Evolutionary conservation across 169 alveolate genomes (phyloP), one percentile per base, ranked within the genome.

Genomic region (Plasmodium gonderi): DNA sequence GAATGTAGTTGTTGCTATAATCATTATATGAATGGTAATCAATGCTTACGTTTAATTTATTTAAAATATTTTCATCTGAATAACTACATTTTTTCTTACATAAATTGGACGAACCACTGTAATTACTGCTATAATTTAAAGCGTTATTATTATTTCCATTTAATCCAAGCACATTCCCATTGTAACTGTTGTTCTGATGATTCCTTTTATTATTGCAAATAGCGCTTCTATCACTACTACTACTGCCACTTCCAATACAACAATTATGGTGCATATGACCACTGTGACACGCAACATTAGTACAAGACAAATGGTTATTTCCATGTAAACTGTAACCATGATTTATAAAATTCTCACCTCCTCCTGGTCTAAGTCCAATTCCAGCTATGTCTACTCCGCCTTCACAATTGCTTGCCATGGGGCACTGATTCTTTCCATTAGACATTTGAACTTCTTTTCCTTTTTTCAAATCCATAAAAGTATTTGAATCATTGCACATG

Each of bases 31-130:
- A 83, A 2, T 74, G 29, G 38, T 83, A 83, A 31, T 83, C 92
- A 33, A 83, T 83, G 64, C 92, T 83, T 11, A 83, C 92, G 31
- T 83, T 83, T 44, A 83, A 72, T 49, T 83, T 83, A 51, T 83
- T 83, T 20, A 83, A 8, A 83, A 83, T 83, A 12, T 83, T 83
- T 83, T 83, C 83, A 83, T 83, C 82, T 7, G 92, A 72, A 60
- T 83, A 83, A 42, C 44, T 83, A 29, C 82, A 69, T 47, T 74
- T 83, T 42, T 83, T 83, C 44, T 69, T 83, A 17, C 75, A 17
- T 11, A 11, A 8, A 33, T 7, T 69, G 9, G 79, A 69, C 2
- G 33, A 38, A 8, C 42, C 8, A 33, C 49, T 23, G 20, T 31
- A 33, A 8, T 20, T 49, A 64, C 36, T 69, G 36, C 72, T 60